A percentile compares a stretch with the other conserved stretches of the same genome.
phyloP scores from a whole-genome alignment of 306 rosid genomes.

The Begonia masoniana region DNA sequence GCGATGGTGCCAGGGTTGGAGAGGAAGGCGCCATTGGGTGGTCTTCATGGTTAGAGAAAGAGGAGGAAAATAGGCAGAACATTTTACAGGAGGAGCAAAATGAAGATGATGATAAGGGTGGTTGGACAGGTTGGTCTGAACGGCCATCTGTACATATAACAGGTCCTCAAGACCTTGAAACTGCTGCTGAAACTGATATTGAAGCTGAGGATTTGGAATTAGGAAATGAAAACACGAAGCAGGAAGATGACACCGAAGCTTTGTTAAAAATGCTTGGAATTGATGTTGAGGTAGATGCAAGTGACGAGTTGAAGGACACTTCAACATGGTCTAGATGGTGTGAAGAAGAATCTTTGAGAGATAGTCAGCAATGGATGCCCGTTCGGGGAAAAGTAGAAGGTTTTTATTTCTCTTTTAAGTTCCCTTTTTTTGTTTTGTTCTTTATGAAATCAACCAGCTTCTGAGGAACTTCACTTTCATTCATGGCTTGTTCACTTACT shows the following conservation, averaged over 20 bases:
- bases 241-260: conserved; percentile 68
- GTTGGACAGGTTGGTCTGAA: conserved; percentile 99
- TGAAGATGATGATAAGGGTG: conserved; percentile 48
- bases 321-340: conserved; percentile 88
- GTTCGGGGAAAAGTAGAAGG: conserved; percentile 39
- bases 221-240: conserved; percentile 32
- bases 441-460: no score
- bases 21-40: conserved; percentile 90
- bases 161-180: conserved; percentile 17
- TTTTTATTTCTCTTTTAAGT: conserved; percentile 8
- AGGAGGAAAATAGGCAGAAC: conserved; percentile 77
- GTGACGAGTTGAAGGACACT: conserved; percentile 48
- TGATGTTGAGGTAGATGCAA: conserved; percentile 50
- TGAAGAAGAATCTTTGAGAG: conserved; percentile 75
- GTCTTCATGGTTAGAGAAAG: conserved; percentile 90
- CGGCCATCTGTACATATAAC: conserved; percentile 39
- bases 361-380: conserved; percentile 89
- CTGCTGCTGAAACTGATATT: conserved; percentile 20
- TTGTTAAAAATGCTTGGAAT: conserved; percentile 77
- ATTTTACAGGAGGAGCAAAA: conserved; percentile 46
- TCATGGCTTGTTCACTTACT: no score
- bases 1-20: conserved; percentile 78
- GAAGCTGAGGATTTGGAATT: conserved; percentile 35
- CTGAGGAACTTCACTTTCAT: no score
- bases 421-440: conserved; percentile 2